These are phyloP conservation scores for Filosporella fistucella DNA, from an alignment of 495 filamentous ascomycete species.

Conservation along the genomic window DNA sequence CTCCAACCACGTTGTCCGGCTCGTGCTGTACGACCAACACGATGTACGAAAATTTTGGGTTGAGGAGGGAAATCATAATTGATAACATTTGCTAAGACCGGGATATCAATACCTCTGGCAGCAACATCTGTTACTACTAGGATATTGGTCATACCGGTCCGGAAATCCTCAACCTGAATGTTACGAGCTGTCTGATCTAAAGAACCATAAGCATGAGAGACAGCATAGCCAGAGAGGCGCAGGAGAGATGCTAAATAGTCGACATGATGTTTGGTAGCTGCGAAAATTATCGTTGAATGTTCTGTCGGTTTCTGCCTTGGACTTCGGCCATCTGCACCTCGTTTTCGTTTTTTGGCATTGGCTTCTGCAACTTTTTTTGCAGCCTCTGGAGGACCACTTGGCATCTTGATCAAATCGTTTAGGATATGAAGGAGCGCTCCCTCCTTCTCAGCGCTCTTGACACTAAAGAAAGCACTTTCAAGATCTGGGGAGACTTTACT, in stretches of 20 bases:
- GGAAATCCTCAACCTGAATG: slow-evolving; percentile 84
- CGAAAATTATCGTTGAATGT: slow-evolving; percentile 90
- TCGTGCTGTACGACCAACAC: slow-evolving; percentile 91
- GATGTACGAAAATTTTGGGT: slow-evolving; percentile 94
- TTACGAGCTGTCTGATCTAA: slow-evolving; percentile 90
- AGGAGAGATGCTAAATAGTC: slow-evolving; percentile 82
- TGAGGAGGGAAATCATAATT: slow-evolving; percentile 98
- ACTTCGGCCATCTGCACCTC: slow-evolving; percentile 42
- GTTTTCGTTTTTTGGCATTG: slow-evolving; percentile 67
- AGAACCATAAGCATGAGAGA: slow-evolving; percentile 89
- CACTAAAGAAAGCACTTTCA: slow-evolving; percentile 86
- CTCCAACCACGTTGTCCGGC: slow-evolving; percentile 90
- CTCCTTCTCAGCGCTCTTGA: slow-evolving; percentile 91
- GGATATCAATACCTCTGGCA: slow-evolving; percentile 96
- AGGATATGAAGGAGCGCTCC: slow-evolving; percentile 85
- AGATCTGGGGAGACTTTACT: slow-evolving; percentile 94
- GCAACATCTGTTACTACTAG: slow-evolving; percentile 98
- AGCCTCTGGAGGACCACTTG: slow-evolving; percentile 63
- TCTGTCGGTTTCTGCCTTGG: slow-evolving; percentile 56
- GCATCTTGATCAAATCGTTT: slow-evolving; percentile 89
- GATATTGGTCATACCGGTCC: slow-evolving; percentile 78
- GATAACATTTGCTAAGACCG: slow-evolving; percentile 92
- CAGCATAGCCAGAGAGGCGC: slow-evolving; percentile 69
- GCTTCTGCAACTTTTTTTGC: slow-evolving; percentile 40
- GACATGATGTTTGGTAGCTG: slow-evolving; percentile 96